Evolutionary conservation across 2,329 filamentous ascomycete genomes (phyloP), one percentile per base, ranked within the genome.

Genomic region (Colletotrichum sp.): DNA sequence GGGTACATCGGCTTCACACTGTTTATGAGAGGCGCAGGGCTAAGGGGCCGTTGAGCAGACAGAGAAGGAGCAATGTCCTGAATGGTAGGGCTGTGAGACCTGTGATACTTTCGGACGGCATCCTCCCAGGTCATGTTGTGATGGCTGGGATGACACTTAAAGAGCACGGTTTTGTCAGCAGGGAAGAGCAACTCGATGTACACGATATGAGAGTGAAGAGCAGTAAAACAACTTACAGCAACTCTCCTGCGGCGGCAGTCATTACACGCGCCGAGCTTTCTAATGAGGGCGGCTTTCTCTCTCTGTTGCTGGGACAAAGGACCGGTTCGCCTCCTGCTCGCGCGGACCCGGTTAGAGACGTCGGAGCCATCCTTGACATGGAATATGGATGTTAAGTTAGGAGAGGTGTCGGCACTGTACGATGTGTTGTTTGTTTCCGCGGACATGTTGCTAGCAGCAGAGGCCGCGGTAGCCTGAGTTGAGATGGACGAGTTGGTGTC

Each of bases 41-140:
- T 90, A 75, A 90, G 83, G 18, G 85, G 86, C 38, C 86, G 84
- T 73, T 84, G 87, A 65, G 83, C 81, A 38, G 85, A 80, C 21
- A 84, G 77, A 24, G 84, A 83, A 36, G 87, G 85, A 34, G 86
- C 85, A 59, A 90, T 87, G 28, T 90, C 89, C 74, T 88, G 88
- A 62, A 89, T 84, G 32, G 82, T 83, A 36, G 89, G 89, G 78
- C 89, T 91, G 71, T 88, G 86, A 55, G 88, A 87, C 73, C 87
- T 86, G 81, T 86, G 83, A 71, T 90, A 91, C 78, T 90, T 91
- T 79, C 83, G 85, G 62, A 89, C 85, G 18, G 90, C 88, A 76
- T 91, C 89, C 80, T 91, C 89, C 90, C 90, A 92, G 13, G 88
- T 90, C 89, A 91, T 89, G 77, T 89, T 89, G 77, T 91, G 90